phyloP scores from a whole-genome alignment of 1,284 basidiomycete genomes.

The Stygiomarasmius scandens region DNA sequence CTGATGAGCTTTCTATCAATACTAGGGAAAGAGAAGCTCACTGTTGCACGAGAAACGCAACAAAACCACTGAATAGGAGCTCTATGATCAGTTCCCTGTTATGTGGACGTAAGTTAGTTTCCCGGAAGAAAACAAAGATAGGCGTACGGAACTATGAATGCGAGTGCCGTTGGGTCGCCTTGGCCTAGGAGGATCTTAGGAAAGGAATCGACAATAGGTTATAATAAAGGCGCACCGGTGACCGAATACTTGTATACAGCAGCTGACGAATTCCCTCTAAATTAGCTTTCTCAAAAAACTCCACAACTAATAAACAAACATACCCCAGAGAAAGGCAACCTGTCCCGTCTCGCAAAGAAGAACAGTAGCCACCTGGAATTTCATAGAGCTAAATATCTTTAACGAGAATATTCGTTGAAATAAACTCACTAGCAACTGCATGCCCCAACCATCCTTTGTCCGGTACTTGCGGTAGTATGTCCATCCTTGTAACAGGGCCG shows the following conservation, averaged over 20 bases:
- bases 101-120: too few species aligned
- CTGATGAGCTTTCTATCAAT: too few species aligned
- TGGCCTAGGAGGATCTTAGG: neutral
- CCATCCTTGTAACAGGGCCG: conserved; percentile 15
- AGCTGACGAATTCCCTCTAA: conserved; percentile 6
- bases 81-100: conserved; percentile 7
- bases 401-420: neutral
- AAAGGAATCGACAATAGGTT: neutral
- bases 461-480: conserved; percentile 14
- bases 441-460: conserved; percentile 9
- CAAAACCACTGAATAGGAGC: conserved; percentile 7
- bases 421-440: conserved; percentile 8
- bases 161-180: conserved; percentile 1
- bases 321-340: conserved; percentile 13
- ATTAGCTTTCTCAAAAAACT: too few species aligned
- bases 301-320: neutral
- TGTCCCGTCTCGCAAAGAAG: conserved; percentile 15
- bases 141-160: neutral
- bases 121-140: neutral
- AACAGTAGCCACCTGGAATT: conserved; percentile 9
- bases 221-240: conserved; percentile 3
- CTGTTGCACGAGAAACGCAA: conserved; percentile 12
- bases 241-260: conserved; percentile 15
- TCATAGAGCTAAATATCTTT: neutral
- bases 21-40: neutral